Conservation (phyloP, 169 alveolate species). For the Fabrea salina region DNA sequence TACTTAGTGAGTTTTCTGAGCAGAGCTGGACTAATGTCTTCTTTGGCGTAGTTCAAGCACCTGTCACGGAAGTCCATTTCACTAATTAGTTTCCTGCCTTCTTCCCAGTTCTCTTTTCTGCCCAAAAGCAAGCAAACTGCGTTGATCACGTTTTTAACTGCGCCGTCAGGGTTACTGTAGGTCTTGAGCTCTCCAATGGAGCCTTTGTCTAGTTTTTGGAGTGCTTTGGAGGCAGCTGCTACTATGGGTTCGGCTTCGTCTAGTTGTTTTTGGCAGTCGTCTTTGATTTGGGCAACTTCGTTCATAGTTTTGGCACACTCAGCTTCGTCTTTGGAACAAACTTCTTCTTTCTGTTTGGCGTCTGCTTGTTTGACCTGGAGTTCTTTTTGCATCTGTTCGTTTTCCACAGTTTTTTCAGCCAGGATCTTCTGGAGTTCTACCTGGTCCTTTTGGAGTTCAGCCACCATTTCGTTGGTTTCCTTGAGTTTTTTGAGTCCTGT, state of each 20-base stretch:
- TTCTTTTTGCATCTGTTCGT: constrained; percentile 64
- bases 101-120: constrained; percentile 87
- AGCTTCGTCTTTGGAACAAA: constrained; percentile 51
- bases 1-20: constrained; percentile 81
- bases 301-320: constrained; percentile 76
- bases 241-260: constrained; percentile 87
- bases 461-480: constrained; percentile 89
- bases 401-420: constrained; percentile 76
- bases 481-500: constrained; percentile 87
- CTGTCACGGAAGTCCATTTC: constrained; percentile 78
- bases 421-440: constrained; percentile 79
- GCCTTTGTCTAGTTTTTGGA: constrained; percentile 85
- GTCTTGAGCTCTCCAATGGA: constrained; percentile 88
- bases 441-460: constrained; percentile 77
- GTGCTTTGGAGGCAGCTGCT: constrained; percentile 86
- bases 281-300: constrained; percentile 82
- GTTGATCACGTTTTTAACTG: constrained; percentile 80
- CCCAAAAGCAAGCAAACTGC: constrained; percentile 86
- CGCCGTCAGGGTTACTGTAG: constrained; percentile 87
- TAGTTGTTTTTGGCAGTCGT: constrained; percentile 84
- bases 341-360: constrained; percentile 54
- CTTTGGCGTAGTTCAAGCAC: constrained; percentile 77
- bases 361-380: constrained; percentile 48
- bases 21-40: constrained; percentile 66
- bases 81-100: constrained; percentile 85